Evolutionary conservation across 2,329 filamentous ascomycete genomes (phyloP).

Genomic region (Aureobasidium uvarum): DNA sequence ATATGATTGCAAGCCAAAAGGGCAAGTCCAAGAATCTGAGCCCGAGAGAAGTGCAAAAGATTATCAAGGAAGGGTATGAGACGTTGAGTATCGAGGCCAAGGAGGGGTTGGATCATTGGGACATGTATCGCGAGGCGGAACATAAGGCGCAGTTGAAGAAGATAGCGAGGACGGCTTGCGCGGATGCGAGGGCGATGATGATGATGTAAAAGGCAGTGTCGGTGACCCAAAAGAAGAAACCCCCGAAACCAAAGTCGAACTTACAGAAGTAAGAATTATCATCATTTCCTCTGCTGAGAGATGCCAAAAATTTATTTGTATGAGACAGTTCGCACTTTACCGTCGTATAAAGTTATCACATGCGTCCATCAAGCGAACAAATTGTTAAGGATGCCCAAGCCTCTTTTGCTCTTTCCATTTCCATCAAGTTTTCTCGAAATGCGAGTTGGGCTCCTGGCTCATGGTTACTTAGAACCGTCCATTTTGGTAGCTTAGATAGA

Average conservation of each 20-base stretch:
- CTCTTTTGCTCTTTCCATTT: too few relatives aligned
- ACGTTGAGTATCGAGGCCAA: conserved; percentile 87
- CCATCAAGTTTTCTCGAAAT: too few relatives aligned
- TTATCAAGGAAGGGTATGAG: conserved; percentile 96
- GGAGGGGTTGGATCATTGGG: conserved; percentile 83
- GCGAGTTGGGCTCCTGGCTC: too few relatives aligned
- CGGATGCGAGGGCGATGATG: conserved; percentile 54
- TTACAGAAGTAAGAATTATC: too few relatives aligned
- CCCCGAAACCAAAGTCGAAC: neutral
- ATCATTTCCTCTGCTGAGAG: too few relatives aligned
- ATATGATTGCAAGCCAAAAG: conserved; percentile 65
- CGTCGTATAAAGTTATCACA: too few relatives aligned
- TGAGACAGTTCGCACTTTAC: too few relatives aligned
- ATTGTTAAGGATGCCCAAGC: too few relatives aligned
- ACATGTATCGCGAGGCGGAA: conserved; percentile 81
- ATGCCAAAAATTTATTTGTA: too few relatives aligned
- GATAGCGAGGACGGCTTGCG: conserved; percentile 75
- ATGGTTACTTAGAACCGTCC: too few relatives aligned
- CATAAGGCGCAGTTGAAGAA: conserved; percentile 83
- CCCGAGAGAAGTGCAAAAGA: conserved; percentile 77
- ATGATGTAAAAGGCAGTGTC: neutral
- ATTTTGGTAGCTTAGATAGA: too few relatives aligned
- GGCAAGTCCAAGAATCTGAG: conserved; percentile 67
- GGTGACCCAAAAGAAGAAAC: neutral
- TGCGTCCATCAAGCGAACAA: too few relatives aligned